Evolutionary conservation across 2,329 filamentous ascomycete species (phyloP).

Genomic region (Ceratocystis huliohia): DNA sequence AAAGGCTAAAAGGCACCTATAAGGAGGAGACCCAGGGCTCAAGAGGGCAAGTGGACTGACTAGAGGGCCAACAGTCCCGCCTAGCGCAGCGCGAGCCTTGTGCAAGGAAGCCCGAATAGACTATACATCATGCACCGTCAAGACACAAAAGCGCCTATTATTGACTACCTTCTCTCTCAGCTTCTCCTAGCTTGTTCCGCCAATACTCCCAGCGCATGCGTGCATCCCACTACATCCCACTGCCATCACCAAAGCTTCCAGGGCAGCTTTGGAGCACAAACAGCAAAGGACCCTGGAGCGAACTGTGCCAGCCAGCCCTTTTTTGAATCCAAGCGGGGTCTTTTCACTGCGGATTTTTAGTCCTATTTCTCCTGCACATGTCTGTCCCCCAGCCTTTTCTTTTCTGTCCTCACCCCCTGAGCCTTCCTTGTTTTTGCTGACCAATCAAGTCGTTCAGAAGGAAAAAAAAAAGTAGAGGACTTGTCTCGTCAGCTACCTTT

Average conservation of each 20-base stretch:
- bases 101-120: no score
- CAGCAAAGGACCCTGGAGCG: neutral
- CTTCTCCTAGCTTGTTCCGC: no score
- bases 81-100: no score
- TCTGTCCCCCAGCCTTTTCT: neutral
- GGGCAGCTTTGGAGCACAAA: neutral
- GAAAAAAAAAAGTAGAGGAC: neutral
- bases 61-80: neutral
- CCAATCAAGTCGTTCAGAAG: neutral
- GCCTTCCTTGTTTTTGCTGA: neutral
- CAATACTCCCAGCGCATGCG: neutral
- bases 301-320: conserved; percentile 2
- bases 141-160: no score
- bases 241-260: neutral
- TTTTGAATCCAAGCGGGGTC: neutral
- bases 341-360: neutral
- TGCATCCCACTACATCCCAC: neutral
- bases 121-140: no score
- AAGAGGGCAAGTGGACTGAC: neutral
- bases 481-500: neutral
- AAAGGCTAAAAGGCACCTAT: neutral
- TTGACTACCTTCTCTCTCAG: no score
- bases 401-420: neutral
- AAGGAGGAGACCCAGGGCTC: neutral
- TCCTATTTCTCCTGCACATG: neutral